Conservation (phyloP, 2,329 filamentous ascomycete genomes). For the Diaporthe aspalathi region DNA sequence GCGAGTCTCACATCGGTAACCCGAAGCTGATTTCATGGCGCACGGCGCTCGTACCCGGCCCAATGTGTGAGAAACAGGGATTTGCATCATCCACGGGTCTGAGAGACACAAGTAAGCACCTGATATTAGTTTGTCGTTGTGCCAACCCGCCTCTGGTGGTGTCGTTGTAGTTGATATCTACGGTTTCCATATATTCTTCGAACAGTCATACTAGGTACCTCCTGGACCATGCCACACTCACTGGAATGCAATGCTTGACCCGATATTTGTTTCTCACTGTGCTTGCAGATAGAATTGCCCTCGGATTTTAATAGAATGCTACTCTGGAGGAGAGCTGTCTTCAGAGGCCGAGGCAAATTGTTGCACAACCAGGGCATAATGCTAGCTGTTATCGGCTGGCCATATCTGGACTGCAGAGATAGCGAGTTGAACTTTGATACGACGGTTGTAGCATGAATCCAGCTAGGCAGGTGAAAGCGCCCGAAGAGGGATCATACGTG, state of each 20-base stretch:
- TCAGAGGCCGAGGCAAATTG: background rate
- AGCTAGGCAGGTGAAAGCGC: background rate
- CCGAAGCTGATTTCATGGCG: background rate
- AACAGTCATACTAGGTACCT: too few species aligned
- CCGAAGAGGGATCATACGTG: too few species aligned
- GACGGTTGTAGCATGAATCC: background rate
- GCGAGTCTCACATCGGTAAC: constrained; percentile 1
- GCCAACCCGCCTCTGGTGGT: background rate
- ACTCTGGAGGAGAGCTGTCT: background rate
- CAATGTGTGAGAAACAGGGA: background rate
- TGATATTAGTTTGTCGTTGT: background rate
- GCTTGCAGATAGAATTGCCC: background rate
- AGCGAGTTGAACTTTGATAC: too few species aligned
- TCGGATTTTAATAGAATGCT: too few species aligned
- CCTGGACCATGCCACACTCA: background rate
- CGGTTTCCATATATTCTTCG: background rate
- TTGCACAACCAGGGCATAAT: background rate
- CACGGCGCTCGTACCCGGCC: too few species aligned
- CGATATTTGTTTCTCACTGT: background rate
- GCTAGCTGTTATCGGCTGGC: too few species aligned
- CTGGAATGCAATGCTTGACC: background rate
- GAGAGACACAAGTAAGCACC: background rate
- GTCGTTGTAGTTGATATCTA: background rate
- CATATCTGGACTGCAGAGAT: background rate
- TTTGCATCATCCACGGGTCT: background rate